phyloP scores from a whole-genome alignment of 192 early-diverging fungal genomes.

The Rhizoclosmatium globosum region DNA sequence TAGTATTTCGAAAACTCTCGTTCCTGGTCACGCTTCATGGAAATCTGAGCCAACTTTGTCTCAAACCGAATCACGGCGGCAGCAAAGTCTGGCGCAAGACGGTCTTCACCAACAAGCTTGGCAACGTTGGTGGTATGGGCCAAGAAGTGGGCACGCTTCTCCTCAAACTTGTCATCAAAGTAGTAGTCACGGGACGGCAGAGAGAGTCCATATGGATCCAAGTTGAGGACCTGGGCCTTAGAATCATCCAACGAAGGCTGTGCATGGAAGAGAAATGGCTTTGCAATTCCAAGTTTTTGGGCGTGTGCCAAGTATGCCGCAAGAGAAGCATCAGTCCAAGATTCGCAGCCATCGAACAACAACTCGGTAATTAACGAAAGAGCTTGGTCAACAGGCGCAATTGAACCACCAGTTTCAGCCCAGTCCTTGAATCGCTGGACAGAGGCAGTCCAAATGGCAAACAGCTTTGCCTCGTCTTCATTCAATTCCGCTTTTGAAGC shows the following conservation, averaged over 20 bases:
- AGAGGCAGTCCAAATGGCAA: constrained; percentile 22
- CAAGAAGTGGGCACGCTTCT: constrained; percentile 1
- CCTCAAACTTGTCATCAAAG: constrained; percentile 26
- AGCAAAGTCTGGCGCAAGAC: constrained; percentile 18
- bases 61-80: constrained; percentile 21
- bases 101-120: constrained; percentile 19
- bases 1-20: constrained; percentile 31
- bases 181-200: constrained; percentile 26
- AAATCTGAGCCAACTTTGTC: constrained; percentile 22
- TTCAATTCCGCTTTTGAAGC: not conserved
- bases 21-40: constrained; percentile 2
- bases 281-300: not conserved
- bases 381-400: constrained; percentile 1
- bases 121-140: constrained; percentile 1
- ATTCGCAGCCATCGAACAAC: not conserved
- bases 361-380: not conserved
- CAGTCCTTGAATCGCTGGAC: constrained; percentile 15
- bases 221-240: not conserved
- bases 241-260: constrained; percentile 6
- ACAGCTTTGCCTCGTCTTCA: constrained; percentile 15
- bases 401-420: not conserved
- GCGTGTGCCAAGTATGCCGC: constrained; percentile 3
- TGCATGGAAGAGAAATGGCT: not conserved
- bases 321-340: not conserved
- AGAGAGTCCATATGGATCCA: not conserved